phyloP scores from a whole-genome alignment of 192 early-diverging fungal species.

The Chytriomyces hyalinus region DNA sequence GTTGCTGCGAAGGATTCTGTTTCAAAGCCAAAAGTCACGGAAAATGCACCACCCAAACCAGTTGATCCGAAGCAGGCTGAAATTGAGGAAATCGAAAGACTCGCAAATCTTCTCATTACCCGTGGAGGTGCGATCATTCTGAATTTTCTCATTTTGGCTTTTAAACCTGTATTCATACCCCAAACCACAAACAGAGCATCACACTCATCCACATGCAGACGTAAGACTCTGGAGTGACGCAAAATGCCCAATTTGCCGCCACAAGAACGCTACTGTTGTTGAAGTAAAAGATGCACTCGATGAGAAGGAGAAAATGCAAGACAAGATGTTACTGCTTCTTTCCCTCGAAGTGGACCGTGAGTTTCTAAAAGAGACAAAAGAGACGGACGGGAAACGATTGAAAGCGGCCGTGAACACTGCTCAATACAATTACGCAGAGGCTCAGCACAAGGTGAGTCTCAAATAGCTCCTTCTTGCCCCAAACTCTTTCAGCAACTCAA shows the following conservation, averaged over 20 bases:
- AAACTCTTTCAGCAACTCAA: too few relatives aligned
- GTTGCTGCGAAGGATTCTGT: background rate
- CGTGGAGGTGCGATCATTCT: background rate
- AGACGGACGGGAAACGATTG: slow-evolving; percentile 36
- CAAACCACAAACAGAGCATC: slow-evolving; percentile 30
- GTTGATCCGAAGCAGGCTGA: slow-evolving; percentile 15
- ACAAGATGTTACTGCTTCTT: slow-evolving; percentile 50
- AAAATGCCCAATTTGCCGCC: slow-evolving; percentile 55
- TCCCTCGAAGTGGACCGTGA: slow-evolving; percentile 52
- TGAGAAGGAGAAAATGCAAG: slow-evolving; percentile 49
- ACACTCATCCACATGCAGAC: slow-evolving; percentile 52
- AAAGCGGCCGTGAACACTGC: slow-evolving; percentile 40
- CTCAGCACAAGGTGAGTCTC: slow-evolving; percentile 34
- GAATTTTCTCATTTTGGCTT: too few relatives aligned
- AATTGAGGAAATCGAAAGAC: slow-evolving; percentile 24
- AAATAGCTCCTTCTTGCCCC: too few relatives aligned
- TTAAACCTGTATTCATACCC: too few relatives aligned
- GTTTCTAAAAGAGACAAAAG: slow-evolving; percentile 41
- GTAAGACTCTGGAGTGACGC: slow-evolving; percentile 50
- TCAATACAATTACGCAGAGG: slow-evolving; percentile 47
- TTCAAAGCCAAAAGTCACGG: background rate
- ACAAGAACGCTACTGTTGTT: slow-evolving; percentile 29
- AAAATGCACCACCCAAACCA: background rate
- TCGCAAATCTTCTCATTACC: slow-evolving; percentile 23
- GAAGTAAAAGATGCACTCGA: slow-evolving; percentile 28